phyloP scores from a whole-genome alignment of 768 basidiomycete genomes.

The Psilocybe sp. region DNA sequence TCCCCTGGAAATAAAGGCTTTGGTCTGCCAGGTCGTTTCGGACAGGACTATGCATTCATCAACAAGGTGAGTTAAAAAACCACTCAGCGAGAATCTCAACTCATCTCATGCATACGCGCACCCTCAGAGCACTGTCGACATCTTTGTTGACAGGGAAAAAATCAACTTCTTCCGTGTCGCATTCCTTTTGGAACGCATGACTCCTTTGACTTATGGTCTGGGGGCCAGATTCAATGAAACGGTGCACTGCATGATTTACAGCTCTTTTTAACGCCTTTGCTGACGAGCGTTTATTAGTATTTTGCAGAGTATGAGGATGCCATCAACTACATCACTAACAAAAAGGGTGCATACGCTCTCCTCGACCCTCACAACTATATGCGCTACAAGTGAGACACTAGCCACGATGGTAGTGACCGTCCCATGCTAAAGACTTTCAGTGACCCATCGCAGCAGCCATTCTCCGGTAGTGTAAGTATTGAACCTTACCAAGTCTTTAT shows the following conservation, averaged over 20 bases:
- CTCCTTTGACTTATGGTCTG: conserved; percentile 34
- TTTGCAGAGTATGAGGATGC: conserved; percentile 41
- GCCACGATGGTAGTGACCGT: too few species aligned
- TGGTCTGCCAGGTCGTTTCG: conserved; percentile 43
- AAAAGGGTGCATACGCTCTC: conserved; percentile 39
- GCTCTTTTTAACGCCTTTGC: background rate
- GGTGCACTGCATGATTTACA: conserved; percentile 14
- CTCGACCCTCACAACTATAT: conserved; percentile 49
- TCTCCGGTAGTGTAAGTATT: conserved; percentile 38
- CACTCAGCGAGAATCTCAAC: background rate
- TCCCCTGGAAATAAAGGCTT: conserved; percentile 30
- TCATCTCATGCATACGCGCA: background rate
- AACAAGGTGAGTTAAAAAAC: conserved; percentile 32
- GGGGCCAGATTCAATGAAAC: conserved; percentile 44
- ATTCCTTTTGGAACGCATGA: conserved; percentile 47
- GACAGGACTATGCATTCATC: conserved; percentile 43
- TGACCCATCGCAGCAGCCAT: conserved; percentile 42
- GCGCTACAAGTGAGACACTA: conserved; percentile 38
- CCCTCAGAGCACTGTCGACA: conserved; percentile 40
- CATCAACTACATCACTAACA: conserved; percentile 38
- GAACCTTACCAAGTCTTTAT: background rate
- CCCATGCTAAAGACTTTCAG: conserved; percentile 15
- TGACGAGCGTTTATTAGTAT: conserved; percentile 25
- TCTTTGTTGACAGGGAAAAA: conserved; percentile 45
- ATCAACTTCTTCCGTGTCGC: conserved; percentile 49